Conservation (phyloP, 495 filamentous ascomycete species). For the Aspergillus diversus region DNA sequence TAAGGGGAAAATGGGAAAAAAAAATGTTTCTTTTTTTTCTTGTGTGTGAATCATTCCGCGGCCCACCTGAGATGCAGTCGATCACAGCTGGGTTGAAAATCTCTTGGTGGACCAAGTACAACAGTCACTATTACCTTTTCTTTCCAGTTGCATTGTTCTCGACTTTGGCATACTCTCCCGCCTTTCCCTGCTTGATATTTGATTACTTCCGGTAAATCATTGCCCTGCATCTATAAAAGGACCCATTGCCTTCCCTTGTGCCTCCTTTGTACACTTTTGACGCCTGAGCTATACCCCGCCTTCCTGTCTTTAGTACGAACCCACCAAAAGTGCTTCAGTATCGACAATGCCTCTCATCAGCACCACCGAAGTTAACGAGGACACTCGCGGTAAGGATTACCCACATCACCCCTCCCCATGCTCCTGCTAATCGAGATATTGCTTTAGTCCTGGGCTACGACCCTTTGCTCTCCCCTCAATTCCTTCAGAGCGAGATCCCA, state of each 20-base stretch:
- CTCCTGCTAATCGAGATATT: conserved; percentile 15
- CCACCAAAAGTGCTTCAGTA: background rate
- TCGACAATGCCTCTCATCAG: conserved; percentile 54
- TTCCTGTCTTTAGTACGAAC: conserved; percentile 7
- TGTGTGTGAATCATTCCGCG: conserved; percentile 20
- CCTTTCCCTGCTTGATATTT: background rate
- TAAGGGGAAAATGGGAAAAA: background rate
- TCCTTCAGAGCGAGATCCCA: conserved; percentile 88
- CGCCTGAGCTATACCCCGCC: conserved; percentile 10
- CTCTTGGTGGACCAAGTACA: background rate
- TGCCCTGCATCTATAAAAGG: background rate
- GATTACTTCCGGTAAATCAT: background rate
- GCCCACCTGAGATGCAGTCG: conserved; percentile 24
- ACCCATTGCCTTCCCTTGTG: background rate
- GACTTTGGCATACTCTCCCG: background rate
- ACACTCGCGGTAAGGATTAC: conserved; percentile 52
- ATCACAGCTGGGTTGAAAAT: conserved; percentile 18
- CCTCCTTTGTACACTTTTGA: conserved; percentile 1
- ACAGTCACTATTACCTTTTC: conserved; percentile 7
- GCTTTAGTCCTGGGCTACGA: conserved; percentile 87
- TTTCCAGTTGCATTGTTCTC: conserved; percentile 3
- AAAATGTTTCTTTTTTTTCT: conserved; percentile 8
- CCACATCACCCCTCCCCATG: background rate
- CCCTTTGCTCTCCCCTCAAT: conserved; percentile 85
- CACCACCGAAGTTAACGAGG: conserved; percentile 53